A percentile compares a stretch with the other conserved stretches of the same genome.
Conservation (phyloP, 2,329 filamentous ascomycete species). For the Verticillium klebahnii region DNA sequence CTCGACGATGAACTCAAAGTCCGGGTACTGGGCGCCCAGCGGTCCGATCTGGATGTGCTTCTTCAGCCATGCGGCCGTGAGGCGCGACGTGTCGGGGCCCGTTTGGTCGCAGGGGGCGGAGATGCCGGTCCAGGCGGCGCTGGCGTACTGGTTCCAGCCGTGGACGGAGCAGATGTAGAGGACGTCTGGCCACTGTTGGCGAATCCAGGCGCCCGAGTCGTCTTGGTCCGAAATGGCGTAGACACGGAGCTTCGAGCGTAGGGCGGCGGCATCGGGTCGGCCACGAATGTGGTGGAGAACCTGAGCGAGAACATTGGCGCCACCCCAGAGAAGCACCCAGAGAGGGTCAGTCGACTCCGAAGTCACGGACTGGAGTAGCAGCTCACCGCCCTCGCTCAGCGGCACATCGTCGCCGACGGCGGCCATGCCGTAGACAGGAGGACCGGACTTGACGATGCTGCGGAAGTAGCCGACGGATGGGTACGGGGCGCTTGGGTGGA, state of each 20-base stretch:
- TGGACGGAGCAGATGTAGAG: slow-evolving; percentile 53
- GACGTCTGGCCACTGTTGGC: slow-evolving; percentile 45
- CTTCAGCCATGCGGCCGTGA: slow-evolving; percentile 46
- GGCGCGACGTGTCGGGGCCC: slow-evolving; percentile 37
- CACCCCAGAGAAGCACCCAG: slow-evolving; percentile 50
- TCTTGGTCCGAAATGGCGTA: slow-evolving; percentile 58
- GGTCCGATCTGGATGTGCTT: slow-evolving; percentile 46
- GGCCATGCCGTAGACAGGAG: slow-evolving; percentile 27
- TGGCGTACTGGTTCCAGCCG: slow-evolving; percentile 49
- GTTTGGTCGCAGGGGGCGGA: slow-evolving; percentile 36
- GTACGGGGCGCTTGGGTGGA: slow-evolving; percentile 36
- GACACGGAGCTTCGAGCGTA: slow-evolving; percentile 39
- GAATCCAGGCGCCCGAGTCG: slow-evolving; percentile 52
- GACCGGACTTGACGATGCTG: slow-evolving; percentile 30
- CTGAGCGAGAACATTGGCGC: slow-evolving; percentile 46
- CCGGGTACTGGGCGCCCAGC: slow-evolving; percentile 38
- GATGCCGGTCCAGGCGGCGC: slow-evolving; percentile 53
- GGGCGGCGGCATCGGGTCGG: slow-evolving; percentile 23
- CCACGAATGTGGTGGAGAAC: slow-evolving; percentile 34
- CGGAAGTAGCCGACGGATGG: slow-evolving; percentile 29
- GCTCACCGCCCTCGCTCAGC: slow-evolving; percentile 32
- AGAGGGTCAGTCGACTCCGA: slow-evolving; percentile 31
- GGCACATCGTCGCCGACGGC: slow-evolving; percentile 24
- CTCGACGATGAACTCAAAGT: slow-evolving; percentile 47
- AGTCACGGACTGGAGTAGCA: slow-evolving; percentile 30